A percentile compares a stretch with the other conserved stretches of the same genome.
These are phyloP conservation scores for Ceratocystis harringtonii DNA, from an alignment of 2,329 filamentous ascomycete genomes.

Conservation along the genomic window DNA sequence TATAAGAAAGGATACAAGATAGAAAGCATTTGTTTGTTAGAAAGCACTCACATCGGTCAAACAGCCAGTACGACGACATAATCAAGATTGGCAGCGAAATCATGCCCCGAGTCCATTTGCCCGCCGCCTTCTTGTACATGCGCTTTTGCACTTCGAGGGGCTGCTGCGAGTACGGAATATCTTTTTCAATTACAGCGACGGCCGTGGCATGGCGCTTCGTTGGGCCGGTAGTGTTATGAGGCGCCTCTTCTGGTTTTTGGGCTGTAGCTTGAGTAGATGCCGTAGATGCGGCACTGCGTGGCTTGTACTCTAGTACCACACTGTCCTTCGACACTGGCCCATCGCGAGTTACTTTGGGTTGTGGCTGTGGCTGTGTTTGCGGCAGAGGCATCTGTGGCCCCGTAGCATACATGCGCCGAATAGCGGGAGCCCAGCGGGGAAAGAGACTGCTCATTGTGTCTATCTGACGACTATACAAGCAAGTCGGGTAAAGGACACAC, in stretches of 20 bases:
- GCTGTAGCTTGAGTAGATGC: no score
- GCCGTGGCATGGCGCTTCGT: neutral
- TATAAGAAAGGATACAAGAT: neutral
- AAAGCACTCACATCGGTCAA: slow-evolving; percentile 7
- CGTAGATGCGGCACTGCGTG: neutral
- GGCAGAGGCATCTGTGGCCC: no score
- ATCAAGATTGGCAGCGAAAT: slow-evolving; percentile 13
- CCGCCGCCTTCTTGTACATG: slow-evolving; percentile 14
- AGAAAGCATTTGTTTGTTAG: neutral
- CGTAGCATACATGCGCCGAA: no score
- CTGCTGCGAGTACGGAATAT: slow-evolving; percentile 13
- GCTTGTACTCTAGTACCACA: slow-evolving; percentile 10
- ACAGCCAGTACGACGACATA: slow-evolving; percentile 15
- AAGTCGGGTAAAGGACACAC: no score
- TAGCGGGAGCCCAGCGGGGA: no score
- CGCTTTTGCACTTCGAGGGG: slow-evolving; percentile 12
- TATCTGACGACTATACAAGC: no score
- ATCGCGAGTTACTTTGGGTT: no score
- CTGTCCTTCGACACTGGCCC: neutral
- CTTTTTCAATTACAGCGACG: neutral
- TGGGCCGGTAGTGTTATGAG: no score
- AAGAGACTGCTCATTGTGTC: no score
- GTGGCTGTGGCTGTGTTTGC: no score
- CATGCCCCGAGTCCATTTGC: slow-evolving; percentile 14
- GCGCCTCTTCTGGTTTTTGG: no score